Evolutionary conservation across 345 rosid species (phyloP).

Genomic region (Moricandia moricandioides): DNA sequence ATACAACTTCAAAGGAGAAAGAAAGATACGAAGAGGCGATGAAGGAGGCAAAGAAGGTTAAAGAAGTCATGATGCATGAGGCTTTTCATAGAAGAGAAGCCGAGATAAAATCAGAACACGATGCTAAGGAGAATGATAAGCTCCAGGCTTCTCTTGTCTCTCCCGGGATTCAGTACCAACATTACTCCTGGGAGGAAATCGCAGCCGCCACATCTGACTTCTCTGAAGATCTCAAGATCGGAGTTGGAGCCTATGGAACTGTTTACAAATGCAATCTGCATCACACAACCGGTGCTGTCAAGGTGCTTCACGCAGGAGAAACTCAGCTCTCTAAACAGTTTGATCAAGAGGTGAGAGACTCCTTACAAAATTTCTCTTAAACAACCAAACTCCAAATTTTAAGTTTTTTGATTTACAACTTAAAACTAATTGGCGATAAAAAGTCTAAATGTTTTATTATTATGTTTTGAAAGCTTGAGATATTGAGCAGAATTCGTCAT

Average conservation of each 20-base stretch:
- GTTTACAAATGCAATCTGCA: slow-evolving; percentile 39
- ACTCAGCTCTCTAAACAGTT: slow-evolving; percentile 37
- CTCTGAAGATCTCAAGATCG: slow-evolving; percentile 36
- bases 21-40: slow-evolving; percentile 51
- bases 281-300: slow-evolving; percentile 6
- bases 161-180: slow-evolving; percentile 33
- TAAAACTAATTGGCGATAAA: neutral
- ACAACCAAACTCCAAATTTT: neutral
- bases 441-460: neutral
- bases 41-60: slow-evolving; percentile 52
- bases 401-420: neutral
- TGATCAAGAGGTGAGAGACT: slow-evolving; percentile 35
- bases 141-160: slow-evolving; percentile 41
- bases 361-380: neutral
- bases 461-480: slow-evolving; percentile 57
- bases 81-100: slow-evolving; percentile 36
- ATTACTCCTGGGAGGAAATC: slow-evolving; percentile 36
- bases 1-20: slow-evolving; percentile 57
- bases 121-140: slow-evolving; percentile 62
- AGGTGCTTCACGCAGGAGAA: slow-evolving; percentile 37
- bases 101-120: neutral
- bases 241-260: slow-evolving; percentile 37
- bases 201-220: slow-evolving; percentile 30
- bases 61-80: slow-evolving; percentile 49
- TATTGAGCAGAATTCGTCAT: slow-evolving; percentile 71